phyloP scores from a whole-genome alignment of 805 yeast species.

The Komagataella populi region DNA sequence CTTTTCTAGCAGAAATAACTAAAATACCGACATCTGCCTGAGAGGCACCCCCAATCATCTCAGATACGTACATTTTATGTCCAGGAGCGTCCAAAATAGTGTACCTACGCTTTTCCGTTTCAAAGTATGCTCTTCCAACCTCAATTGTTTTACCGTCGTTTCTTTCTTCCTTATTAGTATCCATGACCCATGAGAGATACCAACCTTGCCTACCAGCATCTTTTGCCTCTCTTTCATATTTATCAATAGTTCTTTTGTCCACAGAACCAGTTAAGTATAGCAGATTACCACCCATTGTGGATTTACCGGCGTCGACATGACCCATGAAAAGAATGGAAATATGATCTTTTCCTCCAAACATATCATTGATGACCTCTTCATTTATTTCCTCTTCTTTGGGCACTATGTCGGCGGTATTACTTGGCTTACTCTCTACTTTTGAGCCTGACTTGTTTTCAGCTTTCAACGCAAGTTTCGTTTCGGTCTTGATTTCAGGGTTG shows the following conservation, averaged over 20 bases:
- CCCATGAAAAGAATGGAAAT: slow-evolving; percentile 97
- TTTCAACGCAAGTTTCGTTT: slow-evolving; percentile 6
- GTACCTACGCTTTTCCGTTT: slow-evolving; percentile 95
- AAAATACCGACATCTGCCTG: slow-evolving; percentile 98
- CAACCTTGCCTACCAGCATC: slow-evolving; percentile 99
- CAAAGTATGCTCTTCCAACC: slow-evolving; percentile 95
- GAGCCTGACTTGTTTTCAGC: slow-evolving; percentile 1
- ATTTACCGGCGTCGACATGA: slow-evolving; percentile 98
- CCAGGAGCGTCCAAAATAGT: slow-evolving; percentile 99
- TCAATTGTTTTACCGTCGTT: slow-evolving; percentile 98
- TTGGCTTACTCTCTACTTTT: slow-evolving; percentile 6
- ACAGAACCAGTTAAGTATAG: slow-evolving; percentile 91
- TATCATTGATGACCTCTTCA: slow-evolving; percentile 50
- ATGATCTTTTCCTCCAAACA: slow-evolving; percentile 97
- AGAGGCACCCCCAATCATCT: slow-evolving; percentile 99
- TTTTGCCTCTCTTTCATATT: slow-evolving; percentile 95
- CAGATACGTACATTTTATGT: slow-evolving; percentile 96
- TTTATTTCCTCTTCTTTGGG: slow-evolving; percentile 8
- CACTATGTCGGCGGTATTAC: slow-evolving; percentile 7
- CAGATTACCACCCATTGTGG: slow-evolving; percentile 98
- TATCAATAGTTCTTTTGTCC: slow-evolving; percentile 96
- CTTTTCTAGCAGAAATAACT: slow-evolving; percentile 96
- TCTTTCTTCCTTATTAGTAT: slow-evolving; percentile 97
- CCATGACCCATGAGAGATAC: slow-evolving; percentile 99
- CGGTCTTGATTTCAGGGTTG: slow-evolving; percentile 6